A percentile compares a stretch with the other conserved stretches of the same genome.
These are phyloP conservation scores for Russula compacta DNA, from an alignment of 768 basidiomycete species.

Conservation along the genomic window DNA sequence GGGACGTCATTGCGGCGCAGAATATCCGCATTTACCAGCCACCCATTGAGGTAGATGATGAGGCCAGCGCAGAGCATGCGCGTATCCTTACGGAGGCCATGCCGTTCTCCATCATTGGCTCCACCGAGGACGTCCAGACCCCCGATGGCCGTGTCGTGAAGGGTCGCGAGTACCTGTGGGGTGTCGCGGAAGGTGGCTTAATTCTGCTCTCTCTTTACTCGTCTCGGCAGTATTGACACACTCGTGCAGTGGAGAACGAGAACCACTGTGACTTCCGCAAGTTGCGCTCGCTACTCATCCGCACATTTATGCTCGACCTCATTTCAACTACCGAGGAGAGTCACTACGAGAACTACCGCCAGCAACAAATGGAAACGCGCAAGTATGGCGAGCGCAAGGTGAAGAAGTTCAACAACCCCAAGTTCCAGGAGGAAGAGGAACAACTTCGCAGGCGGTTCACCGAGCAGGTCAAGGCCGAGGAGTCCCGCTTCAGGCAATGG, in stretches of 20 bases:
- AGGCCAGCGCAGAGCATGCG: constrained; percentile 81
- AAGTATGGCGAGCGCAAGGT: constrained; percentile 98
- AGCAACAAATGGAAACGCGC: constrained; percentile 99
- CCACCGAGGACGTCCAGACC: constrained; percentile 88
- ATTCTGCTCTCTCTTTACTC: background rate
- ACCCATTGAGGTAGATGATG: constrained; percentile 82
- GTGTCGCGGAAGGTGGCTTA: constrained; percentile 89
- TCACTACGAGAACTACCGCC: constrained; percentile 97
- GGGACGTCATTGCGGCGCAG: constrained; percentile 84
- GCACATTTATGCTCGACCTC: constrained; percentile 97
- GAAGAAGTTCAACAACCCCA: constrained; percentile 98
- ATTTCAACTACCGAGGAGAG: constrained; percentile 92
- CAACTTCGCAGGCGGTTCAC: constrained; percentile 94
- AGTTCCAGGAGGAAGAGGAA: constrained; percentile 99
- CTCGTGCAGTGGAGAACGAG: constrained; percentile 83
- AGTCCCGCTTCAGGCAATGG: constrained; percentile 97
- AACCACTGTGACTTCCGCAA: constrained; percentile 99
- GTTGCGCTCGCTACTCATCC: constrained; percentile 87
- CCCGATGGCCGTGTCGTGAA: constrained; percentile 89
- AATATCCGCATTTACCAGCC: constrained; percentile 93
- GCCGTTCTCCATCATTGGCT: constrained; percentile 98
- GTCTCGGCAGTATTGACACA: background rate
- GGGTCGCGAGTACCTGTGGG: constrained; percentile 98
- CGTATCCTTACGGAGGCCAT: constrained; percentile 82
- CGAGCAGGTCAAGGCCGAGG: constrained; percentile 99